phyloP scores from a whole-genome alignment of 352 stramenopile species.

The Saprolegnia parasitica region DNA sequence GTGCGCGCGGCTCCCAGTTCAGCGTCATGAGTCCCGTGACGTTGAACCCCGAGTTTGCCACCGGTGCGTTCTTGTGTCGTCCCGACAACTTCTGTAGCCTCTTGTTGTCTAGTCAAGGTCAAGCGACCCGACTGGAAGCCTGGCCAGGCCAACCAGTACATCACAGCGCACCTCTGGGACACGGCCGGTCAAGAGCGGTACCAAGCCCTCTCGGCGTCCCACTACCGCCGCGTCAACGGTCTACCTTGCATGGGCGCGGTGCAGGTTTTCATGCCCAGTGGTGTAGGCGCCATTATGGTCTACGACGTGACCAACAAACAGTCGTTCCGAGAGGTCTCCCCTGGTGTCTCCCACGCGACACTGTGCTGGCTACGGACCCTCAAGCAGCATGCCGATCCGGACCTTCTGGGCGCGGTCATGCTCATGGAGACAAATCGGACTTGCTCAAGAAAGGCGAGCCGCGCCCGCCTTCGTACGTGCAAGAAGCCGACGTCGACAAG shows the following conservation, averaged over 20 bases:
- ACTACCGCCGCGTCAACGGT: constrained; percentile 64
- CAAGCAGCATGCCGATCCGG: constrained; percentile 55
- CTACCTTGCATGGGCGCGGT: background rate
- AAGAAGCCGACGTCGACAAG: constrained; percentile 48
- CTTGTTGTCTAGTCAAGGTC: constrained; percentile 44
- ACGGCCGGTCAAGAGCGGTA: constrained; percentile 64
- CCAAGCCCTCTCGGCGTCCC: constrained; percentile 66
- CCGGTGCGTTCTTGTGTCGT: constrained; percentile 31
- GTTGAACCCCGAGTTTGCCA: constrained; percentile 59
- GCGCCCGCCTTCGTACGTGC: constrained; percentile 40
- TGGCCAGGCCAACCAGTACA: constrained; percentile 56
- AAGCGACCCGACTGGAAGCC: constrained; percentile 65
- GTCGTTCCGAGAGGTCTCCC: constrained; percentile 67
- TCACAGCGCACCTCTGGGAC: constrained; percentile 67
- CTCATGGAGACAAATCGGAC: constrained; percentile 71
- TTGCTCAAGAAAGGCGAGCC: constrained; percentile 34
- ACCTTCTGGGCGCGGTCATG: constrained; percentile 52
- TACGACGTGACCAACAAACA: constrained; percentile 58
- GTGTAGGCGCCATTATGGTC: constrained; percentile 53
- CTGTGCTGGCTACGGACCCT: constrained; percentile 60
- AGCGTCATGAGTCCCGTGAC: constrained; percentile 47
- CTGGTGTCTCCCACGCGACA: constrained; percentile 36
- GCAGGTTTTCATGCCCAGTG: background rate
- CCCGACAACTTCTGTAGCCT: background rate
- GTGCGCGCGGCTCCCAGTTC: constrained; percentile 51